Conservation (phyloP, 2,329 filamentous ascomycete genomes). For the Zelopaecilomyces penicillatus region DNA sequence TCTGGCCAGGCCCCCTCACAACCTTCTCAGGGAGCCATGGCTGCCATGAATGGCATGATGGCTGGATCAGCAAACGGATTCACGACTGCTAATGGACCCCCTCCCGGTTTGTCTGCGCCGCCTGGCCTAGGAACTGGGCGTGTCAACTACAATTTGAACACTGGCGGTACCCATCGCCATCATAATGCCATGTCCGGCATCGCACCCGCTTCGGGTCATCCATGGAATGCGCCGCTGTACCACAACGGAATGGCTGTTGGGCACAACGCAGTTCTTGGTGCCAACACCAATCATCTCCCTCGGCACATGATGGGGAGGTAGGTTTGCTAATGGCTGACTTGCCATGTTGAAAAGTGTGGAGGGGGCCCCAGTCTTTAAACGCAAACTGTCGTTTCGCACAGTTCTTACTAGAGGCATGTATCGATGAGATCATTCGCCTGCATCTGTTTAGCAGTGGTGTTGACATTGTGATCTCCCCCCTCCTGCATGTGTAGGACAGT, state of each 20-base stretch:
- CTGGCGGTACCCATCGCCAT: slow-evolving; percentile 10
- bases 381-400: too few relatives aligned
- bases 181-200: slow-evolving; percentile 12
- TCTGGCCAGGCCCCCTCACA: slow-evolving; percentile 52
- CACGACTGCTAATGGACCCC: slow-evolving; percentile 63
- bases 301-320: slow-evolving; percentile 28
- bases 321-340: not conserved
- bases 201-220: slow-evolving; percentile 12
- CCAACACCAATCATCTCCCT: slow-evolving; percentile 18
- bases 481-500: not conserved
- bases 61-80: slow-evolving; percentile 46
- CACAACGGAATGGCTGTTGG: slow-evolving; percentile 15
- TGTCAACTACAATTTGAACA: slow-evolving; percentile 16
- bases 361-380: too few relatives aligned
- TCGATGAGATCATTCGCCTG: too few relatives aligned
- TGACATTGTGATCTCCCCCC: not conserved
- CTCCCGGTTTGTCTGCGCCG: slow-evolving; percentile 70
- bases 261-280: slow-evolving; percentile 10
- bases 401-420: too few relatives aligned
- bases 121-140: slow-evolving; percentile 51
- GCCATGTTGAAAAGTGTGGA: too few relatives aligned
- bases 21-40: slow-evolving; percentile 31
- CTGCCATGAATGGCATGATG: slow-evolving; percentile 52
- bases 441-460: slow-evolving; percentile 1
- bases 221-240: slow-evolving; percentile 17